Evolutionary conservation across 805 yeast genomes (phyloP).

Genomic region (Schwanniomyces occidentalis): DNA sequence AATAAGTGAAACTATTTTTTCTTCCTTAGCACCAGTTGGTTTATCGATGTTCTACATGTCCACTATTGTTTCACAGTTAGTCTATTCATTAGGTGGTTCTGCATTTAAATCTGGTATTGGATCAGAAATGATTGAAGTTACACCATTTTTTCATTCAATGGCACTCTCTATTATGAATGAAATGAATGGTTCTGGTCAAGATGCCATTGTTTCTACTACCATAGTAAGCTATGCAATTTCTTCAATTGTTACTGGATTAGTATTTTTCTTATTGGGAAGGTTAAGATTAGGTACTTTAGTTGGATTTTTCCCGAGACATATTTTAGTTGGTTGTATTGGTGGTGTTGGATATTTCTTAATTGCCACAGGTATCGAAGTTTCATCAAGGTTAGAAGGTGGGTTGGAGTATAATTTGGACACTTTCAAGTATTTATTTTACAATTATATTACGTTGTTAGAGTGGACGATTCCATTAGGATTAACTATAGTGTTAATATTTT

Average conservation of each 20-base stretch:
- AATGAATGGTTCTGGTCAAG: slow-evolving; percentile 50
- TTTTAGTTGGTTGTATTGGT: slow-evolving; percentile 94
- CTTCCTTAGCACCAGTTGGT: slow-evolving; percentile 83
- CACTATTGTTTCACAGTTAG: slow-evolving; percentile 84
- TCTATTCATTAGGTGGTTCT: slow-evolving; percentile 87
- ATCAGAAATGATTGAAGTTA: slow-evolving; percentile 98
- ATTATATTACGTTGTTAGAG: slow-evolving; percentile 28
- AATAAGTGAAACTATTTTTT: slow-evolving; percentile 73
- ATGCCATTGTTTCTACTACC: slow-evolving; percentile 76
- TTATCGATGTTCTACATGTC: slow-evolving; percentile 92
- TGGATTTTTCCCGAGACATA: slow-evolving; percentile 95
- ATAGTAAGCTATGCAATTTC: slow-evolving; percentile 82
- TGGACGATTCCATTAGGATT: slow-evolving; percentile 73
- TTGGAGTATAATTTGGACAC: slow-evolving; percentile 63
- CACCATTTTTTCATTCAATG: slow-evolving; percentile 97
- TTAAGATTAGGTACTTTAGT: slow-evolving; percentile 81
- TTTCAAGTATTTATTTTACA: slow-evolving; percentile 49
- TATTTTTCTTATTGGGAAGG: slow-evolving; percentile 75
- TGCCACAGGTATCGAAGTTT: slow-evolving; percentile 88
- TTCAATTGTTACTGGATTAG: slow-evolving; percentile 82
- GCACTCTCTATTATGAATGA: slow-evolving; percentile 66
- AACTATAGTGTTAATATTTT: slow-evolving; percentile 57
- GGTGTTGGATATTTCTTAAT: slow-evolving; percentile 95
- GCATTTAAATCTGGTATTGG: slow-evolving; percentile 91
- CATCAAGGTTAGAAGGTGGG: slow-evolving; percentile 78